Evolutionary conservation across 805 yeast genomes (phyloP), one percentile per base, ranked within the genome.

Genomic region (Wickerhamiella hasegawae): DNA sequence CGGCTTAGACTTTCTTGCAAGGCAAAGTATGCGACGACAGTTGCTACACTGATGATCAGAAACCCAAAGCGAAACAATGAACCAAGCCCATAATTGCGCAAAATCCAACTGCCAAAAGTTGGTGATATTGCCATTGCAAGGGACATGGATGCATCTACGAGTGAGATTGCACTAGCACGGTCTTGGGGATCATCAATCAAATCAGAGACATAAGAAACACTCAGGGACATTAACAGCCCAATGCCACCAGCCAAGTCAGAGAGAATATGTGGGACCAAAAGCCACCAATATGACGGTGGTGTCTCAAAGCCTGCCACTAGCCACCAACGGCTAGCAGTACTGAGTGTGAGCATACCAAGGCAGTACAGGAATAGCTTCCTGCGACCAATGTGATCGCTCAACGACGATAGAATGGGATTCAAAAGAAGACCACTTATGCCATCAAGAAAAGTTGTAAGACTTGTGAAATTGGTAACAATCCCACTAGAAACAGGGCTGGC

Each of bases 341-440:
- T 31, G 17, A 32, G 27, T 3, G 37, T 36, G n/a, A 43, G 36
- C 5, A 29, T 11, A 10, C 20, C 5, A 36, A 41, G 32, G 3
- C 45, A 37, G 28, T 32, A 24, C 18, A 47, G 24, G 20, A 45
- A 32, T 10, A 47, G 18, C 11, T 45, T 45, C 29, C 41, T 41
- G 11, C 52, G 45, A 28, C 52, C 52, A 6, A 33, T 32, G 3
- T 43, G 33, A 32, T 48, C 52, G 32, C 50, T 45, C 9, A 41
- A 26, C 14, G 42, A 26, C 23, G 48, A 42, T 31, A 46, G 30
- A 11, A 35, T 35, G 18, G 51, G 39, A n/a, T 38, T 30, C 9
- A 40, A 33, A 11, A 44, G 15, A 16, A 48, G 29, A 15, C 44
- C 33, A 6, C 39, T 33, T 9, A 24, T 16, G 5, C 47, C 45